Base-by-base conservation (phyloP, 106 monocot species). In the Posidonia australis region DNA sequence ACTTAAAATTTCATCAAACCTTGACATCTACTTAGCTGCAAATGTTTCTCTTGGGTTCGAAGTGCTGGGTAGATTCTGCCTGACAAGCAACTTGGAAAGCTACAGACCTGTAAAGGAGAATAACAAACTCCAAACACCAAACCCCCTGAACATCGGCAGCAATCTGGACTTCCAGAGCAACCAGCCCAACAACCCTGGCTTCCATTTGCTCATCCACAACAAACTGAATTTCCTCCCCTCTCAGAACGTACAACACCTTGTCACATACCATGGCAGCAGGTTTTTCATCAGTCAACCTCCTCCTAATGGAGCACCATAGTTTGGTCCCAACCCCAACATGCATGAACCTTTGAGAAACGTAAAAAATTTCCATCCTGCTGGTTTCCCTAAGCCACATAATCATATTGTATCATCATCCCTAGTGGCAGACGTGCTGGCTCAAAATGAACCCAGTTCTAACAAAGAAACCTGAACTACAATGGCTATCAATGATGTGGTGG, bases 401-500 rank as follows among this genome's bases (percentile, higher is more conserved):
- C 76, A 80, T 23, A 57, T 74, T 14, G 86, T 84, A 13, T n/a
- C n/a, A n/a, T 81, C 83, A 9, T 81, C 77, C 22, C 86, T 80
- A 26, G 82, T 73, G 1, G 86, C 82, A 5, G 74, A 82, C 49
- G 24, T 86, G 28, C 45, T 86, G 27, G 81, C 85, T 6, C 79
- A 76, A 29, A 67, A 47, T 13, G 75, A 67, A 10, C 47, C 77
- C 3, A 65, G 62, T 70, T 71, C 79, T 14, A 31, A 70, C 20
- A 63, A 75, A 13, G 20, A 65, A 19, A 48, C 72, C 19, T 74
- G 80, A 48, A 69, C 65, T 32, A 72, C 77, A 52, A 63, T 76
- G 5, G 71, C 86, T 0, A 25, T 82, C 24, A 82, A 87, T 52
- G 82, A 87, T 60, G 79, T 87, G 26, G 77, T 87, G 54, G 82